Conservation (phyloP, 257 asterid species). For the Rubia yunnanensis region DNA sequence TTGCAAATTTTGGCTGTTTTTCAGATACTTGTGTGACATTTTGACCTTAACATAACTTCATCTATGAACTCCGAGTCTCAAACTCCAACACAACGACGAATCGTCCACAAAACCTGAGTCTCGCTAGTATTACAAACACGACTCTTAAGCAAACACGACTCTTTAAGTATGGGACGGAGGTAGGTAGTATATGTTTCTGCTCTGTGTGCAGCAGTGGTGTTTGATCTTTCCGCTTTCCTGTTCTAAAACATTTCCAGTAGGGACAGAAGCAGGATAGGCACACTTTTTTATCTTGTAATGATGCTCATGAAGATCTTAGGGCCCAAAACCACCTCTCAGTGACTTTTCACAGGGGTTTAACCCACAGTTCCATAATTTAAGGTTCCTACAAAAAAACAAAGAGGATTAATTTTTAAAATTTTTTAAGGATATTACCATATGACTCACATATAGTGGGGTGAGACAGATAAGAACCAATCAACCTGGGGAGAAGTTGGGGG, state of each 20-base stretch:
- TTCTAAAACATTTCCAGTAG: not conserved
- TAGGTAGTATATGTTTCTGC: not conserved
- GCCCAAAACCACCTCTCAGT: slow-evolving; percentile 4
- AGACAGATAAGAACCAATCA: too few relatives aligned
- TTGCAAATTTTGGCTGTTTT: not conserved
- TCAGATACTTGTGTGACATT: not conserved
- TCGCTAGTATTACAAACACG: not conserved
- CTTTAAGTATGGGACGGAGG: not conserved
- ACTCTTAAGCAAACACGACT: too few relatives aligned
- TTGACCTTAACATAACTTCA: not conserved
- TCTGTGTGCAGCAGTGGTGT: not conserved
- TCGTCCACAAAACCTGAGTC: not conserved
- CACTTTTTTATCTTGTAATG: slow-evolving; percentile 2
- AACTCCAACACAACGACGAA: not conserved
- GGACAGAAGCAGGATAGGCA: slow-evolving; percentile 1
- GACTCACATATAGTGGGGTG: too few relatives aligned
- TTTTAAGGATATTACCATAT: too few relatives aligned
- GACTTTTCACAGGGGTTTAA: not conserved
- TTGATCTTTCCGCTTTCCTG: not conserved
- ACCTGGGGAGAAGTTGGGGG: too few relatives aligned
- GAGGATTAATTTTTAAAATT: too few relatives aligned
- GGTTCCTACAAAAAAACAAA: too few relatives aligned
- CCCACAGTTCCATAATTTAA: not conserved
- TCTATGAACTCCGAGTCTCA: not conserved
- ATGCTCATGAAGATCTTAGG: slow-evolving; percentile 1